Conservation (phyloP, 75 land plant genomes). For the Chamaecyparis obtusa region DNA sequence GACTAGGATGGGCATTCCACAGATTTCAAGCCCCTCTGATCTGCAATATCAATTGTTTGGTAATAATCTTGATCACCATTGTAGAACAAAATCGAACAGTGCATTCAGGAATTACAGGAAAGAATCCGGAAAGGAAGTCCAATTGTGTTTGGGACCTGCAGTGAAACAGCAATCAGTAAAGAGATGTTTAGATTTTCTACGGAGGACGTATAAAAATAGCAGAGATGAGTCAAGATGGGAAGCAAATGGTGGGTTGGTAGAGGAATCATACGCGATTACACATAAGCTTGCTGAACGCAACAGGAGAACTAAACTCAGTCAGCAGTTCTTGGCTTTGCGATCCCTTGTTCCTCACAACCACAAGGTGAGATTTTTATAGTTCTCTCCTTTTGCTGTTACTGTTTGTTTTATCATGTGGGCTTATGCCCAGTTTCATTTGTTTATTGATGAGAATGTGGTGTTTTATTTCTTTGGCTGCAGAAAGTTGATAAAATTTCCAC, state of each 20-base stretch:
- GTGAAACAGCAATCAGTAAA: background rate
- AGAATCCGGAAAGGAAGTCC: background rate
- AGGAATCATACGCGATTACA: too few species aligned
- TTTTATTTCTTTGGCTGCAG: background rate
- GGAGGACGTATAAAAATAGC: too few species aligned
- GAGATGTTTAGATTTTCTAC: too few species aligned
- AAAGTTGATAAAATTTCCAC: background rate
- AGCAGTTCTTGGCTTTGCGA: too few species aligned
- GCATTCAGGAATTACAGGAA: background rate
- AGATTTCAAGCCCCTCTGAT: background rate
- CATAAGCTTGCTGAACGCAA: too few species aligned
- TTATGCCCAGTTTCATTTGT: background rate
- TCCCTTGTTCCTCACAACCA: too few species aligned
- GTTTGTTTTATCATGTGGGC: background rate
- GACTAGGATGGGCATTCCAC: background rate
- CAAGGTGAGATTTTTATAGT: too few species aligned
- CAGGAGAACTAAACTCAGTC: too few species aligned
- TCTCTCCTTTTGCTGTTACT: too few species aligned
- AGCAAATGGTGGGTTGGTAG: too few species aligned
- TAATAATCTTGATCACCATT: too few species aligned
- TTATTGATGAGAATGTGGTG: background rate
- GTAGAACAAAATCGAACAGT: background rate
- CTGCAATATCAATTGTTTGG: background rate
- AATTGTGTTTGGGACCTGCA: background rate
- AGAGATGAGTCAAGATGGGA: too few species aligned